These are phyloP conservation scores for Aureobasidium sp. DNA, from an alignment of 2,329 filamentous ascomycete genomes.

Conservation along the genomic window DNA sequence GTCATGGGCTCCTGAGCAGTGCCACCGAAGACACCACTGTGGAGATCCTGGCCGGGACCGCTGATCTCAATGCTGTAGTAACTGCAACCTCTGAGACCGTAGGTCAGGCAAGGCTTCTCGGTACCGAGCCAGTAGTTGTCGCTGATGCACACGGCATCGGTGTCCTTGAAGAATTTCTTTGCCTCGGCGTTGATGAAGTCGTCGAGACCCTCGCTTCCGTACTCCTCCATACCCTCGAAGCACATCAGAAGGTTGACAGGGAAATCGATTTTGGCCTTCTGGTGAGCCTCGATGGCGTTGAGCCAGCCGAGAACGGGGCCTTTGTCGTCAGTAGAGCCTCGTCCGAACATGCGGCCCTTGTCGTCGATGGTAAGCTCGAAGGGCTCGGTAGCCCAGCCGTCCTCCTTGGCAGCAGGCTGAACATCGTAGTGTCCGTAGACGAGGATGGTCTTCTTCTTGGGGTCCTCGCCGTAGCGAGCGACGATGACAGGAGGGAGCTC, in stretches of 20 bases:
- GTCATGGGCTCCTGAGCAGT: slow-evolving; percentile 98
- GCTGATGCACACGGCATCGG: slow-evolving; percentile 94
- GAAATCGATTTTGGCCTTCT: slow-evolving; percentile 88
- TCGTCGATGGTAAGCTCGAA: slow-evolving; percentile 82
- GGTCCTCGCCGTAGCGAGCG: slow-evolving; percentile 84
- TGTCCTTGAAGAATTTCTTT: slow-evolving; percentile 89
- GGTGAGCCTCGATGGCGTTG: slow-evolving; percentile 95
- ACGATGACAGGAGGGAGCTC: slow-evolving; percentile 89
- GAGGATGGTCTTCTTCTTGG: slow-evolving; percentile 87
- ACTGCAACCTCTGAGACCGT: slow-evolving; percentile 93
- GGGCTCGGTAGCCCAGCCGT: slow-evolving; percentile 93
- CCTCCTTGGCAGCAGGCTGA: slow-evolving; percentile 84
- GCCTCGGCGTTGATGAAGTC: slow-evolving; percentile 88
- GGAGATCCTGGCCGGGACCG: slow-evolving; percentile 85
- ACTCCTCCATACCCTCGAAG: slow-evolving; percentile 99
- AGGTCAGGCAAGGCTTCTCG: slow-evolving; percentile 95
- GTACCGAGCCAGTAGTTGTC: slow-evolving; percentile 99
- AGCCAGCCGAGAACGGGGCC: slow-evolving; percentile 95
- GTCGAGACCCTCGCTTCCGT: slow-evolving; percentile 91
- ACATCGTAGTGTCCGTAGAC: slow-evolving; percentile 99
- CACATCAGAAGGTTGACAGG: slow-evolving; percentile 98
- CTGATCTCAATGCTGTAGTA: slow-evolving; percentile 92
- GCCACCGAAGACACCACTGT: slow-evolving; percentile 94
- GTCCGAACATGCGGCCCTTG: slow-evolving; percentile 91
- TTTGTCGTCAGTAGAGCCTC: slow-evolving; percentile 95